A percentile compares a stretch with the other conserved stretches of the same genome.
phyloP scores from a whole-genome alignment of 257 asterid genomes.

The Solanum gandarillasii region DNA sequence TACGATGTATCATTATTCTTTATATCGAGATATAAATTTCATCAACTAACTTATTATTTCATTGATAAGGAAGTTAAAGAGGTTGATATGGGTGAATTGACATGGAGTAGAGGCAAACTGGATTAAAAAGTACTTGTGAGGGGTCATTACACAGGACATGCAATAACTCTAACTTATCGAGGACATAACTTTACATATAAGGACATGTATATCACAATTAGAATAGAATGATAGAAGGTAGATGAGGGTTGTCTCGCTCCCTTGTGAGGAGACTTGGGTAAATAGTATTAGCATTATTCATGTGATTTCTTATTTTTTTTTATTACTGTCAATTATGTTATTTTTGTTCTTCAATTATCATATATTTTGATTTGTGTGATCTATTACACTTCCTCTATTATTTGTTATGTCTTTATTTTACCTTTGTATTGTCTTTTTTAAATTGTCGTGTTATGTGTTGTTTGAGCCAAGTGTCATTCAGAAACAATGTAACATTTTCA shows the following conservation, averaged over 20 bases:
- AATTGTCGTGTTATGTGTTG: background rate
- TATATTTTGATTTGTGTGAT: no score
- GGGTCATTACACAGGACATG: no score
- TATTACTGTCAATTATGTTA: no score
- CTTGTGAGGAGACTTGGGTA: background rate
- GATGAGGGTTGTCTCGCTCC: background rate
- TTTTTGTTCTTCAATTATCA: background rate
- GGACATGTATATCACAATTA: background rate
- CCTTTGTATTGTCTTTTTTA: background rate
- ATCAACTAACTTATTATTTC: background rate
- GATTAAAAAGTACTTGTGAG: background rate
- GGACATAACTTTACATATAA: background rate
- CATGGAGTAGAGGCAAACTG: background rate
- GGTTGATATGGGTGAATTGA: background rate
- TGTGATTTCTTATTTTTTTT: no score
- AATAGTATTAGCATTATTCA: no score
- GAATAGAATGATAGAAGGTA: background rate
- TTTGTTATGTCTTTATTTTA: background rate
- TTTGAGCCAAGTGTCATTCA: rapidly evolving
- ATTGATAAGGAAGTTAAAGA: no score
- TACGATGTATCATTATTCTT: background rate
- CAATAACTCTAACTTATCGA: rapidly evolving
- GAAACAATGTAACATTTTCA: rapidly evolving
- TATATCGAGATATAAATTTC: background rate
- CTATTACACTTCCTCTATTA: background rate